Evolutionary conservation across 148 eudicot species (phyloP).

Genomic region (Polygonum aviculare): DNA sequence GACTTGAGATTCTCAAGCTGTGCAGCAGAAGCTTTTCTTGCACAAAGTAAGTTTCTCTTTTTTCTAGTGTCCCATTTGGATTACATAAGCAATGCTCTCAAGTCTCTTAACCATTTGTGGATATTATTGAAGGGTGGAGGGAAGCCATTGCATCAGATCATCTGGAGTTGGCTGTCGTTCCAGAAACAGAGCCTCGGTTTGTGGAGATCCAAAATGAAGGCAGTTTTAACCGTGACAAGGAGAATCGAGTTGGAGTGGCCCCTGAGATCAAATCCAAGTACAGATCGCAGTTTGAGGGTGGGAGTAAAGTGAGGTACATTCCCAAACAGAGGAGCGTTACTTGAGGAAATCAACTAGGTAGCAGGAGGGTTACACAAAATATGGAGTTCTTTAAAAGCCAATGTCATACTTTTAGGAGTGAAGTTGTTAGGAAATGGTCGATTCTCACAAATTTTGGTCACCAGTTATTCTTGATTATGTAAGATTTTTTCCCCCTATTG

Average conservation of each 20-base stretch:
- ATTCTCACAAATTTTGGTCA: conserved; percentile 1
- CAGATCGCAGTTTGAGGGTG: conserved; percentile 35
- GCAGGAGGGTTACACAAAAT: too few relatives aligned
- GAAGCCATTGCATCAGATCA: conserved; percentile 65
- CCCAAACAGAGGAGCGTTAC: conserved; percentile 33
- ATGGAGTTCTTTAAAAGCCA: too few relatives aligned
- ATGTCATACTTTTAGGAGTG: not conserved
- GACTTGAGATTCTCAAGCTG: conserved; percentile 30
- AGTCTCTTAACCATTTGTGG: not conserved
- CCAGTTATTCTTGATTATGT: not conserved
- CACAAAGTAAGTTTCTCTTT: conserved; percentile 47
- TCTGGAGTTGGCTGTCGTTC: conserved; percentile 40
- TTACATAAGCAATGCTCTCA: not conserved
- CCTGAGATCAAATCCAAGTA: conserved; percentile 27
- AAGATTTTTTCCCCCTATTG: not conserved
- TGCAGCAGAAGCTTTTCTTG: conserved; percentile 67
- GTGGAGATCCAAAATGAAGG: conserved; percentile 6
- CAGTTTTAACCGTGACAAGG: conserved; percentile 12
- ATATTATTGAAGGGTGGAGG: conserved; percentile 60
- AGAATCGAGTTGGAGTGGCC: conserved; percentile 16
- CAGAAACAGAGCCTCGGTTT: conserved; percentile 27
- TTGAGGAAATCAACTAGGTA: conserved; percentile 1
- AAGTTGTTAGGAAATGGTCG: conserved; percentile 2
- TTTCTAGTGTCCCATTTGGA: not conserved
- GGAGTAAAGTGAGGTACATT: conserved; percentile 40